Percentiles rank a stretch among this genome's conserved stretches.
phyloP scores from a whole-genome alignment of 2,329 filamentous ascomycete species.

The Neopestalotiopsis sp. region DNA sequence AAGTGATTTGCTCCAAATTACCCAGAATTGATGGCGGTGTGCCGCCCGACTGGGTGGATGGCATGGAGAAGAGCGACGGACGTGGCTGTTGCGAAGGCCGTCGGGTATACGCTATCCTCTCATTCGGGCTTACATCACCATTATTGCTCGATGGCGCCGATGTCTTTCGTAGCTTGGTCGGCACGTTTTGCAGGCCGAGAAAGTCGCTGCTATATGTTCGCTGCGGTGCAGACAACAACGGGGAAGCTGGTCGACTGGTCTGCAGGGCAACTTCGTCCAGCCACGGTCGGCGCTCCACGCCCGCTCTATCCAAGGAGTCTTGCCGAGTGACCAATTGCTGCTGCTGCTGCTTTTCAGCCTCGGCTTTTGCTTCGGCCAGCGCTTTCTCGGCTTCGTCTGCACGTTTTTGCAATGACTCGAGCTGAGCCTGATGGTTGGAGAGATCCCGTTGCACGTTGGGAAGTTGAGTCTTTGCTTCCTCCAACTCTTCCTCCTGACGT shows the following conservation, averaged over 20 bases:
- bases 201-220: constrained; percentile 62
- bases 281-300: constrained; percentile 54
- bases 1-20: constrained; percentile 46
- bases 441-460: constrained; percentile 70
- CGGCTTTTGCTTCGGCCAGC: constrained; percentile 58
- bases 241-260: constrained; percentile 60
- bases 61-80: constrained; percentile 45
- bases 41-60: constrained; percentile 39
- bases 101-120: constrained; percentile 46
- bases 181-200: constrained; percentile 49
- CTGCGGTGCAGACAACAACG: constrained; percentile 52
- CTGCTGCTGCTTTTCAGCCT: constrained; percentile 57
- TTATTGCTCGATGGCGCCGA: constrained; percentile 58
- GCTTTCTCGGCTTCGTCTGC: constrained; percentile 70
- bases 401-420: constrained; percentile 68
- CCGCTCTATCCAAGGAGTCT: constrained; percentile 46
- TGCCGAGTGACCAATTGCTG: constrained; percentile 47
- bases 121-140: constrained; percentile 46
- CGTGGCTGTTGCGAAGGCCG: constrained; percentile 58
- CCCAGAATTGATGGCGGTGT: constrained; percentile 51
- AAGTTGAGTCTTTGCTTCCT: constrained; percentile 69
- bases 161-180: constrained; percentile 50
- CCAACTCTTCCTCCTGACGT: constrained; percentile 81
- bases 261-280: constrained; percentile 55
- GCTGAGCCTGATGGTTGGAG: constrained; percentile 60